Evolutionary conservation across 768 basidiomycete species (phyloP), one percentile per base, ranked within the genome.

Genomic region (Hebeloma cylindrosporum): DNA sequence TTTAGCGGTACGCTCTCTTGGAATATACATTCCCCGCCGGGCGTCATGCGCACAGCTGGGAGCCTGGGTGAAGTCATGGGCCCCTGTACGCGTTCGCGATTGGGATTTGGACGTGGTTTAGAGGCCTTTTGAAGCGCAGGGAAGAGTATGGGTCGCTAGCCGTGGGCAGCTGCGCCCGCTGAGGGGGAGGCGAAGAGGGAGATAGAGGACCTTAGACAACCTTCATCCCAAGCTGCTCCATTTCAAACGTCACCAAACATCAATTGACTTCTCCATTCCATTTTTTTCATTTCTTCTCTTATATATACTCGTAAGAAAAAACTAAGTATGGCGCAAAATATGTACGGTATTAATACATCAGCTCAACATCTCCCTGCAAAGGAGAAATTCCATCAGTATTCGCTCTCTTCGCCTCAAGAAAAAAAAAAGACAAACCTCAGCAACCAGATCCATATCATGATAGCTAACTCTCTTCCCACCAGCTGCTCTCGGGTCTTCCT

Each of bases 381-480:
- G 29, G 40, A 47, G 35, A 53, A 46, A 49, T 32, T 52, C 54
- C 40, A 37, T 40, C 35, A 47, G 43, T 44, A 26, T 25, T 18
- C 46, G 25, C 32, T 32, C 14, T 13, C 16, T 29, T 23, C 46
- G 36, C n/a, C 40, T 35, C 42, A 43, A 49, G 46, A 44, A 46
- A 50, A 27, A 33, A 30, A 54, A 58, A 32, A 32, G 10, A 64
- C 68, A 50, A 42, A 77, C 83, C 74, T 88, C 88, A 21, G 91
- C 88, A 53, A 92, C 89, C 63, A 88, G 71, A 71, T 97, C 94
- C 83, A 96, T 89, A 67, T 97, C 94, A 62, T 92, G 85, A 61
- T 97, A 97, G 68, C 89, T 93, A 43, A 97, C 82, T 65, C 89
- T 81, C 67, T 83, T 87, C 33, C 90, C 90, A 25, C 84, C 88